Percentiles rank a stretch among this genome's conserved stretches.
These are phyloP conservation scores for Verticillium albo-atrum DNA, from an alignment of 2,329 filamentous ascomycete species.

Conservation along the genomic window DNA sequence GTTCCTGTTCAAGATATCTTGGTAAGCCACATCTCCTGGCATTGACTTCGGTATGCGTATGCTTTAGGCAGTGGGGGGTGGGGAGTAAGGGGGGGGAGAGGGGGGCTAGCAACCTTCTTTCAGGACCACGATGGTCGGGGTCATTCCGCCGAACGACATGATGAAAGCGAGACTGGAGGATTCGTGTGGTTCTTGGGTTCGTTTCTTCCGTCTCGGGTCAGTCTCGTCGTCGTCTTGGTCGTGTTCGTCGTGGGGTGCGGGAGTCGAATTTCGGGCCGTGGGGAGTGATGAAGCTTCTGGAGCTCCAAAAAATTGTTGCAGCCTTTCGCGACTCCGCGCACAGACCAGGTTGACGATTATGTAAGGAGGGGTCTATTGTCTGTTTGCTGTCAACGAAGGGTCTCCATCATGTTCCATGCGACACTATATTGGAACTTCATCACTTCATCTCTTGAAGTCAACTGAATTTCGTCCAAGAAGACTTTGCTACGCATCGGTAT, in stretches of 20 bases:
- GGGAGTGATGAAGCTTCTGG: slow-evolving; percentile 24
- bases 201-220: background rate
- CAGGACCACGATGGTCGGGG: slow-evolving; percentile 95
- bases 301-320: slow-evolving; percentile 49
- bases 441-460: no score
- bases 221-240: background rate
- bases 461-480: no score
- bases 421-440: no score
- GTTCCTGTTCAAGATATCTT: slow-evolving; percentile 60
- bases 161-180: slow-evolving; percentile 20
- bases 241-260: background rate
- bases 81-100: background rate
- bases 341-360: slow-evolving; percentile 13
- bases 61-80: slow-evolving; percentile 4
- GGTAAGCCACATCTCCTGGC: slow-evolving; percentile 5
- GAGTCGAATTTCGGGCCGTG: slow-evolving; percentile 1
- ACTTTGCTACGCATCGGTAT: no score
- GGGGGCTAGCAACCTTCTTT: slow-evolving; percentile 74
- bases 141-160: slow-evolving; percentile 97
- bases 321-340: slow-evolving; percentile 26
- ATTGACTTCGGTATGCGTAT: slow-evolving; percentile 6
- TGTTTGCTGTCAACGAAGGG: background rate
- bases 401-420: background rate
- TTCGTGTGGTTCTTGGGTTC: background rate
- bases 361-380: slow-evolving; percentile 5